Conservation (phyloP, 1,284 basidiomycete genomes). For the Abortiporus biennis region DNA sequence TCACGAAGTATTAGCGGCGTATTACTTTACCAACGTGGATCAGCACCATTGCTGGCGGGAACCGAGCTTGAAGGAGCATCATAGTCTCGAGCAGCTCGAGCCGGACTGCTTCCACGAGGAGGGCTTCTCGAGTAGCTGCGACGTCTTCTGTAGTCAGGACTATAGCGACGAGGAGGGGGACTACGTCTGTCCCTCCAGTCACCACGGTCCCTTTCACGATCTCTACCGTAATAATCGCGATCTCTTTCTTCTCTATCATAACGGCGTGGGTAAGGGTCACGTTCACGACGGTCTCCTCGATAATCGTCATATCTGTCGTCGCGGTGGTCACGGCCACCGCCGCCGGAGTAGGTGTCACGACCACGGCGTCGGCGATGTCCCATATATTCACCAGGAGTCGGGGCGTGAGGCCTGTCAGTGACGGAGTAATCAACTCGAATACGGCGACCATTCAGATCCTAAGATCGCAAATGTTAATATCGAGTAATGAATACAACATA, state of each 20-base stretch:
- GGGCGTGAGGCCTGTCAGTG: slow-evolving; percentile 88
- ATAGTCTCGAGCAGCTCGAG: slow-evolving; percentile 33
- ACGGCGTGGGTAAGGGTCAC: slow-evolving; percentile 37
- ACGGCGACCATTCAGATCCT: slow-evolving; percentile 92
- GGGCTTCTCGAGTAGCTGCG: slow-evolving; percentile 76
- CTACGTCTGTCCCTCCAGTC: slow-evolving; percentile 59
- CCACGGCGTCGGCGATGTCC: slow-evolving; percentile 76
- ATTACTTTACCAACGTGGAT: slow-evolving; percentile 24
- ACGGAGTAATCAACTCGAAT: slow-evolving; percentile 98
- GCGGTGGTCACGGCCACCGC: slow-evolving; percentile 33
- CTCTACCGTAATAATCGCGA: slow-evolving; percentile 41
- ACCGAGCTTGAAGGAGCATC: slow-evolving; percentile 22
- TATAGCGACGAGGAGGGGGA: slow-evolving; percentile 64
- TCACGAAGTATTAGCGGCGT: background rate
- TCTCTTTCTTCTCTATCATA: slow-evolving; percentile 48
- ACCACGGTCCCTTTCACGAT: slow-evolving; percentile 31
- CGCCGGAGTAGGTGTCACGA: slow-evolving; percentile 49
- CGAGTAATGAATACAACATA: background rate
- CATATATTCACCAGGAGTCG: slow-evolving; percentile 98
- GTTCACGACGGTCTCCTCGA: slow-evolving; percentile 29
- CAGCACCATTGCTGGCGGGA: slow-evolving; percentile 19
- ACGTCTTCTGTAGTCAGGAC: slow-evolving; percentile 68
- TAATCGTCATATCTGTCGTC: slow-evolving; percentile 46
- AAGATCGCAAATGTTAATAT: slow-evolving; percentile 10
- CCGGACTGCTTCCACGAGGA: slow-evolving; percentile 68